Conservation (phyloP, 495 filamentous ascomycete species). For the Aspergillus homomorphus region DNA sequence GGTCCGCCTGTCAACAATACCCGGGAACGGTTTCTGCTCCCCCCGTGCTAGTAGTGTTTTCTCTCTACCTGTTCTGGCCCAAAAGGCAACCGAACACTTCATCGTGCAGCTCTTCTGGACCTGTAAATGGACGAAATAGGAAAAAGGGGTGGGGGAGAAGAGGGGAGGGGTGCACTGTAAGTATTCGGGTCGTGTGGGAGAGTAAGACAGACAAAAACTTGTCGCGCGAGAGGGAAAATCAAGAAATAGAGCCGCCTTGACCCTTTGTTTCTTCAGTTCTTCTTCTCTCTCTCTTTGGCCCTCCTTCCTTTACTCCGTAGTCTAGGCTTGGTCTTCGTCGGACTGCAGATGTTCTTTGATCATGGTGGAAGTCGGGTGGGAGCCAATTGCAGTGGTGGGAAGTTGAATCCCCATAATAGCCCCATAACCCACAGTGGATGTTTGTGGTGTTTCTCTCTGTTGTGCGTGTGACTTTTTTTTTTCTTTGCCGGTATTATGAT, state of each 20-base stretch:
- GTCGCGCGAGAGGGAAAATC: neutral
- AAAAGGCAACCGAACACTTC: constrained; percentile 27
- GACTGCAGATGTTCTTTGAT: constrained; percentile 8
- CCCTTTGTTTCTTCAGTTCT: neutral
- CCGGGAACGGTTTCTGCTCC: constrained; percentile 2
- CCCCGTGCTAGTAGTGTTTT: constrained; percentile 7
- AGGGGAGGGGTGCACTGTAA: neutral
- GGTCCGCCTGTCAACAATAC: constrained; percentile 14
- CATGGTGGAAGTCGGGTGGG: neutral
- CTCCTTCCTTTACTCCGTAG: neutral
- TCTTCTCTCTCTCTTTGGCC: too few relatives aligned
- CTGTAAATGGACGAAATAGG: constrained; percentile 14
- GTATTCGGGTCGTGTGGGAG: neutral
- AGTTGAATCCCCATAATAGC: neutral
- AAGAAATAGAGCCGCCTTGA: constrained; percentile 1
- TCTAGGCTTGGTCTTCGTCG: neutral
- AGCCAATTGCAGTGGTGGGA: neutral
- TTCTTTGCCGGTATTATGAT: neutral
- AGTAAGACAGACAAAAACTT: neutral
- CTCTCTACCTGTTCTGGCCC: neutral
- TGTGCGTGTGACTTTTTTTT: neutral
- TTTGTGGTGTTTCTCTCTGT: neutral
- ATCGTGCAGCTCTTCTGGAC: constrained; percentile 20
- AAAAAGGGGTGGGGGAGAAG: neutral
- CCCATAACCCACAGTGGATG: neutral